A percentile compares a stretch with the other conserved stretches of the same genome.
These are phyloP conservation scores for Gracilaria domingensis DNA, from an alignment of 23 red algal species.

Conservation along the genomic window DNA sequence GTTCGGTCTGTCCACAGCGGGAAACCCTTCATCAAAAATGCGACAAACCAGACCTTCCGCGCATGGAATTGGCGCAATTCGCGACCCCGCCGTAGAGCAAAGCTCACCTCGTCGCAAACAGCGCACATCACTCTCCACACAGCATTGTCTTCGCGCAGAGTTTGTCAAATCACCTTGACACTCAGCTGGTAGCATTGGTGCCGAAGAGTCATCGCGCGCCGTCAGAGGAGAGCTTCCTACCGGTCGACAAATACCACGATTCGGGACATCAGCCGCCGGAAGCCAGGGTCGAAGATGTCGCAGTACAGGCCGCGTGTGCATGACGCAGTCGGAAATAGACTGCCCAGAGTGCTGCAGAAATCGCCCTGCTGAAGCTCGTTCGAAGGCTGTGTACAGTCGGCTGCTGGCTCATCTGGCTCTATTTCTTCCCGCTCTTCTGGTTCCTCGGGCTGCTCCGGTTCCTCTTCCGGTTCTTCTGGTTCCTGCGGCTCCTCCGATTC, in stretches of 20 bases:
- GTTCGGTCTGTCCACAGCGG: slow-evolving; percentile 44
- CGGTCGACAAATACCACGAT: slow-evolving; percentile 15
- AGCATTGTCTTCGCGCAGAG: slow-evolving; percentile 23
- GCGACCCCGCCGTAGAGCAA: slow-evolving; percentile 42
- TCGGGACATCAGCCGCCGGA: slow-evolving; percentile 10
- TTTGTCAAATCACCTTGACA: background rate
- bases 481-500: background rate
- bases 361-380: background rate
- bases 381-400: background rate
- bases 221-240: slow-evolving; percentile 9
- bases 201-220: background rate
- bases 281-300: slow-evolving; percentile 12
- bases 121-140: slow-evolving; percentile 31
- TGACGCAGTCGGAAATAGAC: background rate
- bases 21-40: slow-evolving; percentile 44
- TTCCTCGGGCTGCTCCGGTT: background rate
- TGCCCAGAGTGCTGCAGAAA: slow-evolving; percentile 15
- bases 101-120: slow-evolving; percentile 41
- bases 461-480: background rate
- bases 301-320: slow-evolving; percentile 16
- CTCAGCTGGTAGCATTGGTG: background rate
- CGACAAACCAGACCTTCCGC: slow-evolving; percentile 21
- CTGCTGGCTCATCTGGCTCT: no score
- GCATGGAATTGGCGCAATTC: slow-evolving; percentile 50
- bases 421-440: background rate